A percentile compares a stretch with the other conserved stretches of the same genome.
Conservation (phyloP, 176 grass and related monocot genomes). For the Thalia dealbata region DNA sequence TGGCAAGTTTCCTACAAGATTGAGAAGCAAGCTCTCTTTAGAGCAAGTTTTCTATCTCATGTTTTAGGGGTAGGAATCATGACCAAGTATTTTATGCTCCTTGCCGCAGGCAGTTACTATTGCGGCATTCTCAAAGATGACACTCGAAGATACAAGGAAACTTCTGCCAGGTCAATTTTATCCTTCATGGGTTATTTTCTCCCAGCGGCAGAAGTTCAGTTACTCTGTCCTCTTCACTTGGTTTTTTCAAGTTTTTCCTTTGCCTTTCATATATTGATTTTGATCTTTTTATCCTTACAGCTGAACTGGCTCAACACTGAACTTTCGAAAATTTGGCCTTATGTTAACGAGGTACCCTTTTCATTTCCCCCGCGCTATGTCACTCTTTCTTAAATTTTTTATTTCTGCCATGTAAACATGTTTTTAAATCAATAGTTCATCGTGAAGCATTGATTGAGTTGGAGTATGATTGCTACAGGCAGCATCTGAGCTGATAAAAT, state of each 20-base stretch:
- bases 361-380: neutral
- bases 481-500: slow-evolving; percentile 90
- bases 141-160: slow-evolving; percentile 62
- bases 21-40: too few species aligned
- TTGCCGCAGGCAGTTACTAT: slow-evolving; percentile 41
- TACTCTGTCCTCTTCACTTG: slow-evolving; percentile 3
- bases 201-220: slow-evolving; percentile 86
- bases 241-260: slow-evolving; percentile 1
- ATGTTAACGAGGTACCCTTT: slow-evolving; percentile 55
- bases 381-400: neutral
- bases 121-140: slow-evolving; percentile 61
- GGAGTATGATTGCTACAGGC: slow-evolving; percentile 36
- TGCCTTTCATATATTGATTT: slow-evolving; percentile 32
- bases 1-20: too few species aligned
- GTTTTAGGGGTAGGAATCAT: neutral
- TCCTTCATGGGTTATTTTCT: slow-evolving; percentile 93
- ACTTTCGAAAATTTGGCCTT: slow-evolving; percentile 83
- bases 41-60: too few species aligned
- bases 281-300: slow-evolving; percentile 31
- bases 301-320: slow-evolving; percentile 90
- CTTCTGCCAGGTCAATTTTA: slow-evolving; percentile 65
- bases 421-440: neutral
- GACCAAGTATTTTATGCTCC: neutral
- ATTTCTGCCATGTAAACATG: neutral
- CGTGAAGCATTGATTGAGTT: neutral